Evolutionary conservation across 2,329 filamentous ascomycete genomes (phyloP).

Genomic region (Xylaria sp.): DNA sequence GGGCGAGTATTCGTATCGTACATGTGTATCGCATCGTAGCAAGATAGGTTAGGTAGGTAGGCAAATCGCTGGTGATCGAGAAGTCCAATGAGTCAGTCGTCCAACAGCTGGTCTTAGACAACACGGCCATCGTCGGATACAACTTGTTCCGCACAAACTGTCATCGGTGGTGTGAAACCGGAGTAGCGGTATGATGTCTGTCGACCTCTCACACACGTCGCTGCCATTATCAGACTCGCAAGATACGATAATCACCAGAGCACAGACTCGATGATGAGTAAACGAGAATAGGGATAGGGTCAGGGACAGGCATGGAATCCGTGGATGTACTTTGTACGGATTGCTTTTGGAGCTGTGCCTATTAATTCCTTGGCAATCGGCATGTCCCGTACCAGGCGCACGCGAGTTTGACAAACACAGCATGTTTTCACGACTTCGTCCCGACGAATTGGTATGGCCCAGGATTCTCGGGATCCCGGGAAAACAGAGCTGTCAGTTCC

Average conservation of each 20-base stretch:
- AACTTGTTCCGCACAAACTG: not conserved
- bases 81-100: not conserved
- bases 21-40: not conserved
- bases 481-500: not conserved
- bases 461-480: not conserved
- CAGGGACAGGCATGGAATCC: not conserved
- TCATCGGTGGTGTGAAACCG: not conserved
- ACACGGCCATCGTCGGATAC: not conserved
- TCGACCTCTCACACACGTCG: not conserved
- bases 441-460: not conserved
- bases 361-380: too few relatives aligned
- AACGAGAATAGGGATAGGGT: not conserved
- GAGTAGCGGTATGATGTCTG: not conserved
- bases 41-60: too few relatives aligned
- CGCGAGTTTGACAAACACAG: not conserved
- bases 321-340: too few relatives aligned
- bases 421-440: not conserved
- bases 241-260: not conserved
- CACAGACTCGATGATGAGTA: not conserved
- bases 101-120: not conserved
- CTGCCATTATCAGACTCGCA: not conserved
- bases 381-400: too few relatives aligned
- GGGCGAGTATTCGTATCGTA: not conserved
- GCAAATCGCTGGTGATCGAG: not conserved
- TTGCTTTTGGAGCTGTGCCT: too few relatives aligned